phyloP scores from a whole-genome alignment of 495 filamentous ascomycete genomes.

The Aspergillus indologenus region DNA sequence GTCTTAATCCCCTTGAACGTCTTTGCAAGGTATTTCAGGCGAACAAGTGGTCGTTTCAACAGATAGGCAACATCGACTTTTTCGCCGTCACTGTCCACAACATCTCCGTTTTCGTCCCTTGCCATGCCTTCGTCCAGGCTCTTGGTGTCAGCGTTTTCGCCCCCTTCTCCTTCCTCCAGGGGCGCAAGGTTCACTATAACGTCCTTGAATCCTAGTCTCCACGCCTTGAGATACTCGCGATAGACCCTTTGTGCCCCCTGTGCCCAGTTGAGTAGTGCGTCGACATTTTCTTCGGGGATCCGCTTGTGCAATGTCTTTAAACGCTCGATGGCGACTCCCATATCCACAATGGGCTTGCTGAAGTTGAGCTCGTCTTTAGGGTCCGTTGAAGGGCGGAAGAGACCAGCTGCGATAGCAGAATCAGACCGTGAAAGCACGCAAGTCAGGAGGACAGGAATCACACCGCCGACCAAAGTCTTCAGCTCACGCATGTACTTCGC shows the following conservation, averaged over 20 bases:
- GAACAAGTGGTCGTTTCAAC: conserved; percentile 81
- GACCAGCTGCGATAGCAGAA: conserved; percentile 59
- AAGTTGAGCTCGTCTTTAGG: conserved; percentile 58
- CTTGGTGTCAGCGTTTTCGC: conserved; percentile 50
- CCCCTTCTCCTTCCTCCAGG: conserved; percentile 47
- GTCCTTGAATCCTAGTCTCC: conserved; percentile 93
- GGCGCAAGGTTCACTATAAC: conserved; percentile 91
- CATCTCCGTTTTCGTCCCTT: conserved; percentile 72
- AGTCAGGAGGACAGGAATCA: conserved; percentile 86
- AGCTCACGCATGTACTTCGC: conserved; percentile 88
- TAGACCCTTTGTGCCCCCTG: conserved; percentile 73
- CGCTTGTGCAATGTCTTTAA: conserved; percentile 75
- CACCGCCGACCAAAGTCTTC: conserved; percentile 89
- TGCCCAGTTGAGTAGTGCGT: conserved; percentile 76
- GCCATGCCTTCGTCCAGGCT: conserved; percentile 66
- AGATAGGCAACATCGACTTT: conserved; percentile 93
- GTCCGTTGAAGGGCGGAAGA: conserved; percentile 58
- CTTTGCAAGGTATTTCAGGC: conserved; percentile 83
- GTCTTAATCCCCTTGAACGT: conserved; percentile 68
- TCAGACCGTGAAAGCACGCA: conserved; percentile 77
- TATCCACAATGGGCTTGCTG: conserved; percentile 86
- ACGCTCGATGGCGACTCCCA: conserved; percentile 87
- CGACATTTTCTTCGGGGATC: conserved; percentile 67
- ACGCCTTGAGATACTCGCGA: conserved; percentile 80
- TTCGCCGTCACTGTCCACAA: conserved; percentile 75